Percentiles rank a stretch among this genome's conserved stretches.
Evolutionary conservation across 805 yeast species (phyloP).

Genomic region (Pichia gijzeniarum): DNA sequence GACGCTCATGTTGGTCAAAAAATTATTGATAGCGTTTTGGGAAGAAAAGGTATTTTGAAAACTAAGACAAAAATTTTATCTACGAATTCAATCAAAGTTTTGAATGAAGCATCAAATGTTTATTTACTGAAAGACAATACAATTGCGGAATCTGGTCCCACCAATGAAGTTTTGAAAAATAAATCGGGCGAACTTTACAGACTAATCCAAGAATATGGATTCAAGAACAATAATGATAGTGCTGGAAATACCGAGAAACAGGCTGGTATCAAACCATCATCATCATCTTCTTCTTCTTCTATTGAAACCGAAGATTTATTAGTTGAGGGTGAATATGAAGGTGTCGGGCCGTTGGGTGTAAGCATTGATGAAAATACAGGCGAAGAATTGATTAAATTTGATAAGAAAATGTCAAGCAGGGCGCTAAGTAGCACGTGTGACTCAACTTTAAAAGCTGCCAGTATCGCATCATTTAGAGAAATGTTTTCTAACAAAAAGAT

Average conservation of each 20-base stretch:
- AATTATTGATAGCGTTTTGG: slow-evolving; percentile 53
- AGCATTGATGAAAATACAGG: slow-evolving; percentile 15
- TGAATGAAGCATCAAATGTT: slow-evolving; percentile 53
- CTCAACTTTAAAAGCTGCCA: slow-evolving; percentile 48
- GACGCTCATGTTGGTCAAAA: slow-evolving; percentile 95
- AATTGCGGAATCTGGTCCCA: slow-evolving; percentile 52
- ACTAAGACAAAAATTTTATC: slow-evolving; percentile 50
- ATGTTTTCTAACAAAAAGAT: slow-evolving; percentile 25
- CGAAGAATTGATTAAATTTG: slow-evolving; percentile 15
- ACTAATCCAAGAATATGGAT: slow-evolving; percentile 37
- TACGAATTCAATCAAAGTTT: slow-evolving; percentile 51
- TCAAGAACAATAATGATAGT: background rate
- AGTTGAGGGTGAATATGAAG: slow-evolving; percentile 14
- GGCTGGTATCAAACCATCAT: background rate
- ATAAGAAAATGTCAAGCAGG: slow-evolving; percentile 12
- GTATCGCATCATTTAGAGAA: slow-evolving; percentile 53
- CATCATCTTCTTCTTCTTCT: background rate
- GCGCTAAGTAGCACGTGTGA: slow-evolving; percentile 10
- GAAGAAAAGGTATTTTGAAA: slow-evolving; percentile 40
- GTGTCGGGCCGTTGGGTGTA: slow-evolving; percentile 13
- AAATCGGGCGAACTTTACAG: slow-evolving; percentile 25
- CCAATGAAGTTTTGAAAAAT: slow-evolving; percentile 31
- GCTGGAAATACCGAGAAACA: background rate
- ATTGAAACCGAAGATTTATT: slow-evolving; percentile 5
- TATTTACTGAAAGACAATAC: slow-evolving; percentile 48